A percentile compares a stretch with the other conserved stretches of the same genome.
Evolutionary conservation across 1,284 basidiomycete genomes (phyloP).

Genomic region (Malassezia caprae): DNA sequence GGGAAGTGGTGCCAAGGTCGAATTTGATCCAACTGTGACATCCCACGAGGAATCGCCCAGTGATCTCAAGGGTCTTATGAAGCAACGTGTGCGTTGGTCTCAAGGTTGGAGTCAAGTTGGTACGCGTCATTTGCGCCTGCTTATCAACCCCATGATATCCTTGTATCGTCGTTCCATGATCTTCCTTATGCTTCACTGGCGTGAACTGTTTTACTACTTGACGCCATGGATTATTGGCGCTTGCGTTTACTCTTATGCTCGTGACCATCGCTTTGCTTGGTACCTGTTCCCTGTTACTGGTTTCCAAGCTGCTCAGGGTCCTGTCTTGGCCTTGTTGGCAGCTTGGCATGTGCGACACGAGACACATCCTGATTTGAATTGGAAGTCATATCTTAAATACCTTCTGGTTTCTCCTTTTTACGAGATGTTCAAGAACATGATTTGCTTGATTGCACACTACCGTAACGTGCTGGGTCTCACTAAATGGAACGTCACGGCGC

Average conservation of each 20-base stretch:
- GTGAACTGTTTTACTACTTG: not conserved
- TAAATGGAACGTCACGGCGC: not conserved
- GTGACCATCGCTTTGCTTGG: not conserved
- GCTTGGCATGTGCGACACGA: slow-evolving; percentile 1
- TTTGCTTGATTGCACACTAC: slow-evolving; percentile 1
- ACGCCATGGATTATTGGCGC: not conserved
- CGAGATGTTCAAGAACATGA: slow-evolving; percentile 3
- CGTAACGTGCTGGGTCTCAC: not conserved
- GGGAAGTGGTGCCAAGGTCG: slow-evolving; percentile 36
- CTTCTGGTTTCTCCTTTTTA: not conserved
- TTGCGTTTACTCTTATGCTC: not conserved
- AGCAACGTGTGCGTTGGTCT: slow-evolving; percentile 38
- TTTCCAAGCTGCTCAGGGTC: not conserved
- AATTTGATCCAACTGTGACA: slow-evolving; percentile 34
- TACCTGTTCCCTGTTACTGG: slow-evolving; percentile 1
- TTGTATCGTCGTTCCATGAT: slow-evolving; percentile 1
- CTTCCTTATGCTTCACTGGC: not conserved
- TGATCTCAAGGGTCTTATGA: slow-evolving; percentile 25
- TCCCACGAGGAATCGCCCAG: slow-evolving; percentile 38
- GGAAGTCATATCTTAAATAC: not conserved
- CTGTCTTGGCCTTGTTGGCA: not conserved
- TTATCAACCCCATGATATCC: not conserved
- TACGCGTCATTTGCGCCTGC: slow-evolving; percentile 21
- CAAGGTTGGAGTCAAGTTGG: slow-evolving; percentile 43
- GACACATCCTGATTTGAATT: not conserved